These are phyloP conservation scores for Vitis cinerea DNA, from an alignment of 164 flowering plant species.

Conservation along the genomic window DNA sequence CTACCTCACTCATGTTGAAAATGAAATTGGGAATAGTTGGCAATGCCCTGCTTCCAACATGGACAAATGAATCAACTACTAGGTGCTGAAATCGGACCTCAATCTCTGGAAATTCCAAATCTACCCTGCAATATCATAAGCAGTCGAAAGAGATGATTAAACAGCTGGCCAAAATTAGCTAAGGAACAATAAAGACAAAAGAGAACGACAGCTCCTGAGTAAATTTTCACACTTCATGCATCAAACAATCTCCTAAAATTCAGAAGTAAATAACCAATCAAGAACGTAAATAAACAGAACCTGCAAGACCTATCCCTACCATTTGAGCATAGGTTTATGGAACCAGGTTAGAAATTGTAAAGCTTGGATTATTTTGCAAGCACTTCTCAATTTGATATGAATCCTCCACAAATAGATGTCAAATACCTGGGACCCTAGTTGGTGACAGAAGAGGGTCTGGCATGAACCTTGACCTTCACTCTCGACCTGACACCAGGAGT, in stretches of 20 bases:
- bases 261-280: not conserved
- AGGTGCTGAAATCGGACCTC: conserved; percentile 85
- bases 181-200: not conserved
- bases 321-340: no score
- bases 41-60: conserved; percentile 86
- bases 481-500: no score
- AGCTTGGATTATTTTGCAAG: no score
- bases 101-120: conserved; percentile 80
- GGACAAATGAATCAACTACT: conserved; percentile 70
- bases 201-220: not conserved
- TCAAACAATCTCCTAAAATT: not conserved
- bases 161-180: not conserved
- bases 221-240: not conserved
- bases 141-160: not conserved
- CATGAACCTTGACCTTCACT: no score
- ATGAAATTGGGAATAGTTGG: conserved; percentile 94
- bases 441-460: no score
- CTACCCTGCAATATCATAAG: conserved; percentile 54
- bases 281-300: no score
- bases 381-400: no score
- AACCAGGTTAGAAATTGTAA: no score
- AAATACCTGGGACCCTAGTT: no score
- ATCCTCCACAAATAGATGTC: no score
- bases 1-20: conserved; percentile 82
- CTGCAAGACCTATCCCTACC: no score